These are phyloP conservation scores for Wallemia hederae DNA, from an alignment of 1,284 basidiomycete species.

Conservation along the genomic window DNA sequence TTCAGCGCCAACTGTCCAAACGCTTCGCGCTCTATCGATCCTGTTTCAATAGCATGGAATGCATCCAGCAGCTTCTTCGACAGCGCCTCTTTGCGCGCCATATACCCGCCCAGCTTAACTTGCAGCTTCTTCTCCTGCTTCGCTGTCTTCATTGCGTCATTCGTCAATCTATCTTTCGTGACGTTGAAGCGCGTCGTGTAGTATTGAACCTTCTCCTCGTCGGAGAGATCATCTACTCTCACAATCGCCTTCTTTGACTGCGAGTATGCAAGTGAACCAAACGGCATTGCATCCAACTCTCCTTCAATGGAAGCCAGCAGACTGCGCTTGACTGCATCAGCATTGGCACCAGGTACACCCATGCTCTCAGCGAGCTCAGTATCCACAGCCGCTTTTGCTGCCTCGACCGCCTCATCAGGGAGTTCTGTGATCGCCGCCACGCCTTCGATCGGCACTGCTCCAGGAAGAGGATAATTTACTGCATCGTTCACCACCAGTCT, in stretches of 20 bases:
- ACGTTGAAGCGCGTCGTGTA: conserved; percentile 32
- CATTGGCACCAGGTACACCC: conserved; percentile 55
- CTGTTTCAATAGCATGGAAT: conserved; percentile 36
- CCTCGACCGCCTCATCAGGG: conserved; percentile 41
- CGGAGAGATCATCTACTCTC: conserved; percentile 27
- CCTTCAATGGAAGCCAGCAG: conserved; percentile 30
- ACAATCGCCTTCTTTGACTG: conserved; percentile 33
- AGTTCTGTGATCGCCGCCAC: conserved; percentile 48
- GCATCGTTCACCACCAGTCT: conserved; percentile 63
- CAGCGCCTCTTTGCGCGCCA: conserved; percentile 40
- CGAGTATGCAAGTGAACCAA: conserved; percentile 28
- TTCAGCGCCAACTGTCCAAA: conserved; percentile 39
- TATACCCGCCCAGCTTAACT: conserved; percentile 69
- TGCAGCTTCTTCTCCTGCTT: conserved; percentile 80
- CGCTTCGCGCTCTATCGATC: conserved; percentile 40
- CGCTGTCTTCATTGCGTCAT: conserved; percentile 43
- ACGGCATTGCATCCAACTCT: conserved; percentile 25
- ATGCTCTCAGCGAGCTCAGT: conserved; percentile 45
- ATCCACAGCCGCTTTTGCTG: conserved; percentile 44
- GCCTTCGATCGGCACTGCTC: conserved; percentile 48
- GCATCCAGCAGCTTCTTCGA: conserved; percentile 33
- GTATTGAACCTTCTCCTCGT: conserved; percentile 32
- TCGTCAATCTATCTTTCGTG: conserved; percentile 43
- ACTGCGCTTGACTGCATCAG: conserved; percentile 44
- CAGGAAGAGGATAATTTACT: conserved; percentile 60